Evolutionary conservation across 495 filamentous ascomycete species (phyloP).

Genomic region (Aspergillus haitiensis): DNA sequence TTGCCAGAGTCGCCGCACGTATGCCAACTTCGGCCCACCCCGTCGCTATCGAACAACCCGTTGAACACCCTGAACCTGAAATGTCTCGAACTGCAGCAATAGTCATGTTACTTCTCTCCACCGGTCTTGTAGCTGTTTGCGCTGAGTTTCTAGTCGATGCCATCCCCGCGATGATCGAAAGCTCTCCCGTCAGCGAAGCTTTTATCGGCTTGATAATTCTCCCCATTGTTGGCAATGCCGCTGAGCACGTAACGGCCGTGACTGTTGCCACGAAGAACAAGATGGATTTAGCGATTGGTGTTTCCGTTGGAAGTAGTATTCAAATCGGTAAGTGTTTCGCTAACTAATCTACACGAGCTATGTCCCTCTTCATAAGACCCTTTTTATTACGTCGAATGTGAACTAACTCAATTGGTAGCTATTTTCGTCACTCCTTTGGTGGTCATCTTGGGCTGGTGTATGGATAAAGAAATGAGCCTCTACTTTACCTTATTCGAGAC

Average conservation of each 20-base stretch:
- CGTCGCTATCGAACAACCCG: conserved; percentile 32
- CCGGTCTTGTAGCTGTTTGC: conserved; percentile 77
- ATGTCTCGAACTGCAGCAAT: conserved; percentile 76
- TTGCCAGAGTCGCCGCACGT: conserved; percentile 42
- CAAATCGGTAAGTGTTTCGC: conserved; percentile 51
- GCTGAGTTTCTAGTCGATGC: conserved; percentile 85
- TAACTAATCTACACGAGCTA: too few species aligned
- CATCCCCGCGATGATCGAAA: conserved; percentile 69
- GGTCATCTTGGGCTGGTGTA: conserved; percentile 84
- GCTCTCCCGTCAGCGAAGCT: conserved; percentile 65
- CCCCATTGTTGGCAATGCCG: conserved; percentile 96
- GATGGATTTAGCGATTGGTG: conserved; percentile 95
- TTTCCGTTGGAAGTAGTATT: conserved; percentile 88
- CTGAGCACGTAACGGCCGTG: conserved; percentile 93
- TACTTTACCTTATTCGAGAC: conserved; percentile 95
- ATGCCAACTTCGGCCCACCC: conserved; percentile 23
- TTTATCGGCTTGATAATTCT: conserved; percentile 63
- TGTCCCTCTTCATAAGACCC: too few species aligned
- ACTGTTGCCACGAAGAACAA: conserved; percentile 92
- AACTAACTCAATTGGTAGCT: conserved; percentile 51
- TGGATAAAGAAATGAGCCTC: conserved; percentile 78
- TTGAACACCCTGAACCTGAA: conserved; percentile 50
- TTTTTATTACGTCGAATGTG: background rate
- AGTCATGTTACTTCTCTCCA: conserved; percentile 71
- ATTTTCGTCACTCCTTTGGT: conserved; percentile 87